These are phyloP conservation scores for Phialophora macrospora DNA, from an alignment of 2,329 filamentous ascomycete genomes.

Conservation along the genomic window DNA sequence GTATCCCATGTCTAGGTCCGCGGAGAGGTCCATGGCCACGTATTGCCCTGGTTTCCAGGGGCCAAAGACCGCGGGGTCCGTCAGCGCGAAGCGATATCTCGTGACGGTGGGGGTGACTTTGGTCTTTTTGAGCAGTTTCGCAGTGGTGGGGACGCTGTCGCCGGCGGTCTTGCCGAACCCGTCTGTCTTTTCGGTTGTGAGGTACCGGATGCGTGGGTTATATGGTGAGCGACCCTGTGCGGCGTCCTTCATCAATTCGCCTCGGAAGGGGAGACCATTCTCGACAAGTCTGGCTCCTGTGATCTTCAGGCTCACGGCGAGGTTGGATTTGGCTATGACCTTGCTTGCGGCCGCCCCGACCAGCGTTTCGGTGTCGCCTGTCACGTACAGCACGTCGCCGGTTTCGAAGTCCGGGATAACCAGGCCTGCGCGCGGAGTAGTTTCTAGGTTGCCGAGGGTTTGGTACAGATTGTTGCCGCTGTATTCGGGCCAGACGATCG, in stretches of 20 bases:
- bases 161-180: constrained; percentile 19
- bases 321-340: constrained; percentile 70
- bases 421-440: constrained; percentile 70
- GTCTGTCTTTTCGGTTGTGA: constrained; percentile 62
- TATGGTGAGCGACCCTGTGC: constrained; percentile 65
- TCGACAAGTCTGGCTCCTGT: constrained; percentile 66
- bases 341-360: constrained; percentile 65
- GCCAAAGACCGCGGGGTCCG: constrained; percentile 42
- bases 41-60: constrained; percentile 75
- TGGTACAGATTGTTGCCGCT: constrained; percentile 85
- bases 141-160: constrained; percentile 46
- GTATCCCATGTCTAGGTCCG: constrained; percentile 74
- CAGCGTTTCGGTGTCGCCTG: constrained; percentile 70
- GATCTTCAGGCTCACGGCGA: constrained; percentile 72
- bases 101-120: constrained; percentile 69
- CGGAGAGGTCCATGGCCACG: constrained; percentile 72
- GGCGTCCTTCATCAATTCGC: constrained; percentile 56
- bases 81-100: constrained; percentile 65
- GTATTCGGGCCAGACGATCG: constrained; percentile 79
- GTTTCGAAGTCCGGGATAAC: constrained; percentile 75
- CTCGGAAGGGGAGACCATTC: constrained; percentile 71
- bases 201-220: constrained; percentile 72
- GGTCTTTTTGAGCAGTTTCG: constrained; percentile 64
- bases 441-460: constrained; percentile 75
- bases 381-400: constrained; percentile 74